Evolutionary conservation across 305 asterid genomes (phyloP).

Genomic region (Ajuga reptans): DNA sequence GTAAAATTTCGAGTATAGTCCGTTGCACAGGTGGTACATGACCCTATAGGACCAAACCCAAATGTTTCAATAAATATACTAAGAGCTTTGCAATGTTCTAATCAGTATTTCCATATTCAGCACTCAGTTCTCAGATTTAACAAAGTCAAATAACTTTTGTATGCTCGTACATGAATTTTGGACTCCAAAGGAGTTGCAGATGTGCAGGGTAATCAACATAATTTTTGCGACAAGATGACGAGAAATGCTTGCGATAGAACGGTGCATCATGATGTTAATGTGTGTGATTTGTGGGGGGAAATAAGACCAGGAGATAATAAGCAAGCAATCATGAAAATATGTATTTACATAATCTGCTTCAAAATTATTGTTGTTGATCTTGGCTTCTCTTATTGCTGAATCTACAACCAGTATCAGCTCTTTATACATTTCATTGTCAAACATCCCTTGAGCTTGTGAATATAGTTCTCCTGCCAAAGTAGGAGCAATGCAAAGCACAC

Average conservation of each 20-base stretch:
- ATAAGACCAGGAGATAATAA: conserved; percentile 1
- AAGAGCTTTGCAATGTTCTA: conserved; percentile 13
- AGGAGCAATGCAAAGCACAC: conserved; percentile 15
- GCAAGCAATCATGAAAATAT: conserved; percentile 21
- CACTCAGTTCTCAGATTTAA: conserved; percentile 8
- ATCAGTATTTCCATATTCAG: conserved; percentile 10
- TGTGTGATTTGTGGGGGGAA: neutral
- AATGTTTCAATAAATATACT: conserved; percentile 5
- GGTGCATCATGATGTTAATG: conserved; percentile 9
- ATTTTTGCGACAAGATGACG: neutral
- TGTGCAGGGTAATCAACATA: neutral
- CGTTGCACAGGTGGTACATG: conserved; percentile 84
- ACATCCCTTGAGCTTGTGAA: conserved; percentile 77
- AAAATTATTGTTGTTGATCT: conserved; percentile 46
- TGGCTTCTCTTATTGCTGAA: conserved; percentile 62
- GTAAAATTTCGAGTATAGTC: conserved; percentile 69
- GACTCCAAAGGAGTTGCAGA: conserved; percentile 14
- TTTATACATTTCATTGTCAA: conserved; percentile 56
- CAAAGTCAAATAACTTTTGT: conserved; percentile 16
- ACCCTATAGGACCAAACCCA: conserved; percentile 46
- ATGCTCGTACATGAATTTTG: conserved; percentile 5
- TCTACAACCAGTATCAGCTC: conserved; percentile 64
- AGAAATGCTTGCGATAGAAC: neutral
- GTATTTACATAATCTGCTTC: conserved; percentile 89
- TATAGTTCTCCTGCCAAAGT: conserved; percentile 78